Evolutionary conservation across 179 eudicot genomes (phyloP).

Genomic region (Gypsophila paniculata): DNA sequence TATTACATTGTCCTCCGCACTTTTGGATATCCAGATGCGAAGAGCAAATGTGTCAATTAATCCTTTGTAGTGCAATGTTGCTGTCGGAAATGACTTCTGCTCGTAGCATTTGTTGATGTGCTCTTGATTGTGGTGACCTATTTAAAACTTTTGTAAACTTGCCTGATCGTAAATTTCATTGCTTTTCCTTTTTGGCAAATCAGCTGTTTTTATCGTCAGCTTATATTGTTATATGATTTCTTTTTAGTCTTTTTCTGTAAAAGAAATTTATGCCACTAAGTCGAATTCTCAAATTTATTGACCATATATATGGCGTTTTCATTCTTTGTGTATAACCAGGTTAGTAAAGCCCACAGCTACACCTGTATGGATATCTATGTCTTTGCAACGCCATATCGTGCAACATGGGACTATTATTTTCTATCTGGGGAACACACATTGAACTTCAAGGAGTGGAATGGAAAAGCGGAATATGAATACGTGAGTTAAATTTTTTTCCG

Average conservation of each 20-base stretch:
- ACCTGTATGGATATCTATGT: conserved; percentile 96
- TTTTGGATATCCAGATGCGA: not conserved
- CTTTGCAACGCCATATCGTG: conserved; percentile 97
- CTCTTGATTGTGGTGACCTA: not conserved
- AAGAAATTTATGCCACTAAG: not conserved
- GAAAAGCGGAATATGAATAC: conserved; percentile 82
- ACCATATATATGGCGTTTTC: conserved; percentile 8
- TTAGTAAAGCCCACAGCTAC: conserved; percentile 81
- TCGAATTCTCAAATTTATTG: not conserved
- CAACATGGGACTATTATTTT: conserved; percentile 92
- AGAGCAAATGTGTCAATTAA: not conserved
- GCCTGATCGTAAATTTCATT: not conserved
- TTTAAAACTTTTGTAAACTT: not conserved
- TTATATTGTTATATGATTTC: too few species aligned
- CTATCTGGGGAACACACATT: conserved; percentile 76
- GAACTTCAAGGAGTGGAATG: conserved; percentile 80
- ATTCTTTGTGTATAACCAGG: conserved; percentile 41
- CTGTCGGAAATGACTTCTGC: not conserved
- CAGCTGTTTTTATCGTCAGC: not conserved
- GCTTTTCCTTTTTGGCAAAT: not conserved
- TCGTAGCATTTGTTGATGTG: not conserved
- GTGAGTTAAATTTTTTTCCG: conserved; percentile 42
- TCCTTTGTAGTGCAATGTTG: not conserved
- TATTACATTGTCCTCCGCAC: too few species aligned
- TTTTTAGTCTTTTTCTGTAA: not conserved